Base-by-base conservation (phyloP, 305 asterid species). In the Fraxinus greggii region DNA sequence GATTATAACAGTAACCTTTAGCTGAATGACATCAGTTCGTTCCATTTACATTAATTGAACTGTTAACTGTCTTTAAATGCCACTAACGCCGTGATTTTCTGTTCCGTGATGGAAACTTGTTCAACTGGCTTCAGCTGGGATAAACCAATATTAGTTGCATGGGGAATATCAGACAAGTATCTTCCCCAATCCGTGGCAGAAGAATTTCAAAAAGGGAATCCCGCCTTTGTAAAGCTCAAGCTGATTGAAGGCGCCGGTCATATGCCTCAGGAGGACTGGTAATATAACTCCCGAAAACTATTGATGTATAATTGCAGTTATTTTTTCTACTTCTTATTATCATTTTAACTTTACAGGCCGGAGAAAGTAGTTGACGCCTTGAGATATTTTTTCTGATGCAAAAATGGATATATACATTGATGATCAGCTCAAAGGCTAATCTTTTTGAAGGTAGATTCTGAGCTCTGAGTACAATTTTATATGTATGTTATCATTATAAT, bases 201-300 rank as follows among this genome's bases (percentile, higher is more conserved):
- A 81, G 98, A 95, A 72, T 95, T 95, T 83, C 89, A 86, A 82
- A 91, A 86, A 83, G 88, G 86, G 83, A 95, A 94, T 87, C 89
- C 96, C 0, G 85, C 88, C 26, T 79, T 45, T 28, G 76, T 95
- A 80, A 85, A 91, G 86, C 91, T 94, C 69, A 91, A 91, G 85
- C 80, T 94, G 90, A 89, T 95, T 78, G 99, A 95, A 91, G 99
- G 99, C 24, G 99, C 99, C 12, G 98, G 99, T 65, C 99, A 95
- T 84, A 95, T 95, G 97, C 99, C 99, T 2, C 97, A 94, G 84
- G 99, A 94, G 87, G 99, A 95, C 88, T 95, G 98, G 99, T 95
- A 95, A 78, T 19, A 42, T 23, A 48, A 72, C 67, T 83, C 56
- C 24, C 61, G 4, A 7, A 61, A 67, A 23, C 13, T 75, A 5